These are phyloP conservation scores for Terana coerulea DNA, from an alignment of 768 basidiomycete genomes.

Conservation along the genomic window DNA sequence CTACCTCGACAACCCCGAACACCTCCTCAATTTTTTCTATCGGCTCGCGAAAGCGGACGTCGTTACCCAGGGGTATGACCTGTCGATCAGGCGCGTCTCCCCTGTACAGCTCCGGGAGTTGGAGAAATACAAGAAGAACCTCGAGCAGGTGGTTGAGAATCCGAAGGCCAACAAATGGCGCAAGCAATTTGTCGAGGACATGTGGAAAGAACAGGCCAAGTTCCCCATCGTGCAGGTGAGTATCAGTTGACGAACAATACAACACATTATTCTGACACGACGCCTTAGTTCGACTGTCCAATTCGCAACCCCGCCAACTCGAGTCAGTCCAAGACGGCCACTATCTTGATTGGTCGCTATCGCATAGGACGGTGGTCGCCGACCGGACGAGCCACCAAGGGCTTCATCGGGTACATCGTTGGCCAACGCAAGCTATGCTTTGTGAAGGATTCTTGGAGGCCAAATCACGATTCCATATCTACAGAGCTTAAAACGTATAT, in stretches of 20 bases:
- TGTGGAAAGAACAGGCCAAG: neutral
- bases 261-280: neutral
- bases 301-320: neutral
- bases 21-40: conserved; percentile 4
- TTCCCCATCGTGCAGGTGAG: neutral
- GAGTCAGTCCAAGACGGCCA: neutral
- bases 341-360: neutral
- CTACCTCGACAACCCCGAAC: neutral
- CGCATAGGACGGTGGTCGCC: neutral
- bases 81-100: neutral
- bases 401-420: neutral
- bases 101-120: neutral
- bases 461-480: neutral
- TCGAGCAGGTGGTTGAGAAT: neutral
- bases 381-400: neutral
- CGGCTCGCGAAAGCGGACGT: neutral
- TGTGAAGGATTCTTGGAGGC: conserved; percentile 7
- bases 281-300: too few species aligned
- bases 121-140: neutral
- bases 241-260: neutral
- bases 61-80: conserved; percentile 3
- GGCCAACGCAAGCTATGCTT: neutral
- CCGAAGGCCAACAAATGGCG: neutral
- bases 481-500: neutral
- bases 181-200: neutral